Evolutionary conservation across 257 asterid genomes (phyloP).

Genomic region (Perilla frutescens): DNA sequence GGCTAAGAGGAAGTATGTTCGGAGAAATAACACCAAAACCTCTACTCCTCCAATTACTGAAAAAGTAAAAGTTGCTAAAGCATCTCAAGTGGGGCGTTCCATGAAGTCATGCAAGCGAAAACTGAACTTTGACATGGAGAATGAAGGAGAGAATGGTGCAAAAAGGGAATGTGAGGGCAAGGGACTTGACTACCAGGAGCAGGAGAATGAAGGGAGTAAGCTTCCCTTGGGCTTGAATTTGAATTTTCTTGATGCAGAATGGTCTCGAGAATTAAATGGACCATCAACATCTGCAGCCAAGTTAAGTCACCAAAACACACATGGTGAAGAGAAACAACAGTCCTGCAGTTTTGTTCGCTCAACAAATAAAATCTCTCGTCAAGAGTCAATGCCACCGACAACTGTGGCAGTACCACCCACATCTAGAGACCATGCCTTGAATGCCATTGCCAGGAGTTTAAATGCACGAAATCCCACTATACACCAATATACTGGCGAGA

Average conservation of each 20-base stretch:
- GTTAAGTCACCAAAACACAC: constrained; percentile 34
- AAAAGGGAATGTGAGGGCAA: constrained; percentile 43
- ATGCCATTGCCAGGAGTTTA: constrained; percentile 65
- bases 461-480: constrained; percentile 43
- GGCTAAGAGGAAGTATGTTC: constrained; percentile 68
- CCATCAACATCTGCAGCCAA: constrained; percentile 38
- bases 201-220: constrained; percentile 43
- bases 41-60: constrained; percentile 44
- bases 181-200: constrained; percentile 41
- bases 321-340: constrained; percentile 38
- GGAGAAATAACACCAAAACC: constrained; percentile 47
- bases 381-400: constrained; percentile 35
- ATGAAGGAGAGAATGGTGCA: constrained; percentile 33
- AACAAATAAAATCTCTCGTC: constrained; percentile 38
- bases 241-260: too few species aligned
- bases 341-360: constrained; percentile 24
- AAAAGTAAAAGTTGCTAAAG: constrained; percentile 42
- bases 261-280: constrained; percentile 26
- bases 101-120: constrained; percentile 64
- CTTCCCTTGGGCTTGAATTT: constrained; percentile 31
- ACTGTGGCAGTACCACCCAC: constrained; percentile 37
- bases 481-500: constrained; percentile 36
- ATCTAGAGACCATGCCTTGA: constrained; percentile 53
- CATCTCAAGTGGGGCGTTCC: constrained; percentile 38
- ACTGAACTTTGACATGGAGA: constrained; percentile 62